A percentile compares a stretch with the other conserved stretches of the same genome.
These are phyloP conservation scores for Atkinsonella hypoxylon DNA, from an alignment of 2,329 filamentous ascomycete genomes.

Conservation along the genomic window DNA sequence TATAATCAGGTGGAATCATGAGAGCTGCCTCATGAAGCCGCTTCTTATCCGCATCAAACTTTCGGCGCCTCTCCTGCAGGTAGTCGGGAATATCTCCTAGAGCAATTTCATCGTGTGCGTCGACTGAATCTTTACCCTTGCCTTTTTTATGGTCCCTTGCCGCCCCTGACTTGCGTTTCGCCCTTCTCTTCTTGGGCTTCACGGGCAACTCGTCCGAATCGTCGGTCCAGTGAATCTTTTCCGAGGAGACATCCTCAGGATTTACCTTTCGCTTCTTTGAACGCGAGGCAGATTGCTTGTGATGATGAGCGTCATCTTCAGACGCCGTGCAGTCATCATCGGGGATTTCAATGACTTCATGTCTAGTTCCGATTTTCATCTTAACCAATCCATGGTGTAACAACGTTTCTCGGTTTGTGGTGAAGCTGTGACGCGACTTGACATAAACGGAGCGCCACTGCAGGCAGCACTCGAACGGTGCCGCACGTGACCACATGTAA, in stretches of 20 bases:
- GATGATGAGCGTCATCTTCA: slow-evolving; percentile 9
- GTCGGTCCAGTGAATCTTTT: slow-evolving; percentile 43
- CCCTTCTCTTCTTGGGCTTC: slow-evolving; percentile 30
- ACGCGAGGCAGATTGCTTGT: slow-evolving; percentile 4
- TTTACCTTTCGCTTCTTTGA: slow-evolving; percentile 25
- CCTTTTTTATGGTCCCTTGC: slow-evolving; percentile 14
- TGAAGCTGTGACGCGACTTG: not conserved
- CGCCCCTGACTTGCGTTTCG: slow-evolving; percentile 17
- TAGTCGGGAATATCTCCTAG: slow-evolving; percentile 60
- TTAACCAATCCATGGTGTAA: slow-evolving; percentile 4
- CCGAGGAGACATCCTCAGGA: slow-evolving; percentile 22
- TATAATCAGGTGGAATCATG: slow-evolving; percentile 65
- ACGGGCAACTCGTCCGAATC: slow-evolving; percentile 50
- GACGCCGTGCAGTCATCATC: slow-evolving; percentile 15
- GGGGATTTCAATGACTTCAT: slow-evolving; percentile 14
- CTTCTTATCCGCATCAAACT: slow-evolving; percentile 53
- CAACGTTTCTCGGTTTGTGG: no score
- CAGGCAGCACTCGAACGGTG: not conserved
- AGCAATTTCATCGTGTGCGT: slow-evolving; percentile 31
- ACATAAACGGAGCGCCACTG: not conserved
- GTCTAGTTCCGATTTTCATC: slow-evolving; percentile 4
- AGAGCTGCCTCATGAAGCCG: slow-evolving; percentile 55
- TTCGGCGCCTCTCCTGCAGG: slow-evolving; percentile 51
- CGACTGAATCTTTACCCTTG: slow-evolving; percentile 19
- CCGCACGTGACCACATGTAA: slow-evolving; percentile 1